Percentiles rank a stretch among this genome's conserved stretches.
Evolutionary conservation across 495 filamentous ascomycete species (phyloP).

Genomic region (Neurospora sp.): DNA sequence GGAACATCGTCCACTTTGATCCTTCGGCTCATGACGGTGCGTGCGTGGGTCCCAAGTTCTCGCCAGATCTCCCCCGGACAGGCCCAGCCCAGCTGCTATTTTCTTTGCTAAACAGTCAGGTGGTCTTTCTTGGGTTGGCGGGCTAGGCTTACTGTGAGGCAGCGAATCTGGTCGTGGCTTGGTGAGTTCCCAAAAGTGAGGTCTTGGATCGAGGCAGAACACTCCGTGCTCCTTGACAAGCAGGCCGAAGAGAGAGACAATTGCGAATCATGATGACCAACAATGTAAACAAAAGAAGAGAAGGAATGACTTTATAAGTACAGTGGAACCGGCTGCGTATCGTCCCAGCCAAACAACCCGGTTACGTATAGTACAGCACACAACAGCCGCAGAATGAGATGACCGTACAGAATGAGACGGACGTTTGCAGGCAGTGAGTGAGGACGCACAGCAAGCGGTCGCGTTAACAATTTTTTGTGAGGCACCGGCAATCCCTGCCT

Average conservation of each 20-base stretch:
- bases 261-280: slow-evolving; percentile 17
- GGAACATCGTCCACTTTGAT: not conserved
- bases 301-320: slow-evolving; percentile 1
- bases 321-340: not conserved
- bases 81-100: not conserved
- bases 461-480: not conserved
- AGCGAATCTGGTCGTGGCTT: not conserved
- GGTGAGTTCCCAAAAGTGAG: not conserved
- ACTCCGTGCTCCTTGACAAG: slow-evolving; percentile 15
- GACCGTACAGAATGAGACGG: not conserved
- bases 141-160: not conserved
- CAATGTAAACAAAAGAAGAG: not conserved
- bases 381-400: not conserved
- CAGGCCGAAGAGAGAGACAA: slow-evolving; percentile 10
- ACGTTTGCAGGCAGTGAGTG: not conserved
- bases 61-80: not conserved
- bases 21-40: not conserved
- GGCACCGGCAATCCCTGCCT: not conserved
- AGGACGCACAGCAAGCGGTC: not conserved
- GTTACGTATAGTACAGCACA: slow-evolving; percentile 12
- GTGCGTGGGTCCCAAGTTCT: not conserved
- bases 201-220: slow-evolving; percentile 6
- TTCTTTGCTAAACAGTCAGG: not conserved
- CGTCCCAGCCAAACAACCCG: not conserved
- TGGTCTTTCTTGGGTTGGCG: not conserved